These are phyloP conservation scores for Aquanectria penicillioides DNA, from an alignment of 2,329 filamentous ascomycete genomes.

Conservation along the genomic window DNA sequence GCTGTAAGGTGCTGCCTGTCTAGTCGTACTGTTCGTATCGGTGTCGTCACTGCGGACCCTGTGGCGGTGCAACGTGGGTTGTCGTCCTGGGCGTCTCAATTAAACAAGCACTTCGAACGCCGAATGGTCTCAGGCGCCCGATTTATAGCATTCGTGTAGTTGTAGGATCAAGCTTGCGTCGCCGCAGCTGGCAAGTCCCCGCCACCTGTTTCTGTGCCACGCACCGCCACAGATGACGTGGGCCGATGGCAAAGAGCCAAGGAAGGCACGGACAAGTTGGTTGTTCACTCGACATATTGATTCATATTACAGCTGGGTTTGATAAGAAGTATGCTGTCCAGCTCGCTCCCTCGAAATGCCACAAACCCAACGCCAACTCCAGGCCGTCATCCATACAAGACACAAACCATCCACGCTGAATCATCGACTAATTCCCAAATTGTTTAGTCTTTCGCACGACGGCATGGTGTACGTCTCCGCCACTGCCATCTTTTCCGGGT, in stretches of 20 bases:
- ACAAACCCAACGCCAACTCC: conserved; percentile 46
- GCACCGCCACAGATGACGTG: conserved; percentile 41
- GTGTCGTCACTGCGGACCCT: conserved; percentile 40
- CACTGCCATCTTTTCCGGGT: conserved; percentile 79
- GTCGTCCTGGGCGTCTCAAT: no score
- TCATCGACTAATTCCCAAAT: conserved; percentile 48
- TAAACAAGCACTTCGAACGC: no score
- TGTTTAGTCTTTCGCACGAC: conserved; percentile 62
- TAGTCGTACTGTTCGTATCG: conserved; percentile 17
- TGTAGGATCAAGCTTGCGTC: conserved; percentile 25
- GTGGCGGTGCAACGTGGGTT: conserved; percentile 32
- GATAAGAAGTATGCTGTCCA: conserved; percentile 26
- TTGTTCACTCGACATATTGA: background rate
- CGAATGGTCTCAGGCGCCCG: conserved; percentile 5
- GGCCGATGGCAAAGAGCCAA: conserved; percentile 5
- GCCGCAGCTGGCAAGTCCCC: conserved; percentile 24
- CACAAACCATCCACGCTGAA: conserved; percentile 20
- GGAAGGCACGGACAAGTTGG: background rate
- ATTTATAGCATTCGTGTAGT: conserved; percentile 8
- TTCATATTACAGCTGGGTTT: conserved; percentile 17
- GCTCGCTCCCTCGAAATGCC: conserved; percentile 41
- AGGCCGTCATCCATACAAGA: conserved; percentile 34
- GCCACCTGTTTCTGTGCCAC: conserved; percentile 35
- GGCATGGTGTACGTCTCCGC: conserved; percentile 66
- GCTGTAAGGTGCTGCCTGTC: background rate